Conservation (phyloP, 2,329 filamentous ascomycete species). For the Talaromyces albobiverticillius region DNA sequence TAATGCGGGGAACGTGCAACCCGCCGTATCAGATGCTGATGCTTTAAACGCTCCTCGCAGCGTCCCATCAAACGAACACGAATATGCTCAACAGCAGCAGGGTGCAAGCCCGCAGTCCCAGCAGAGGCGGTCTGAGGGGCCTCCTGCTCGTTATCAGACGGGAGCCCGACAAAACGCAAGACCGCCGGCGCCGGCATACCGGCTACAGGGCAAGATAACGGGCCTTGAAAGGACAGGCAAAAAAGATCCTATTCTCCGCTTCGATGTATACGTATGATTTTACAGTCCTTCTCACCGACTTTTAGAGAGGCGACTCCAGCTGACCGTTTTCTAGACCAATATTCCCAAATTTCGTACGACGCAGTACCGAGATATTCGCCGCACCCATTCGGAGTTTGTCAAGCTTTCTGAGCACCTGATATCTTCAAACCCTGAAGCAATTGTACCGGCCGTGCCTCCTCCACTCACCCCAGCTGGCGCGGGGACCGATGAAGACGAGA, state of each 20-base stretch:
- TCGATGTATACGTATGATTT: conserved; percentile 85
- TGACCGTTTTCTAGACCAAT: conserved; percentile 69
- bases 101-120: conserved; percentile 29
- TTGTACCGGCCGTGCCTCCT: conserved; percentile 93
- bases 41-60: conserved; percentile 42
- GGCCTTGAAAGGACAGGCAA: conserved; percentile 88
- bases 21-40: conserved; percentile 32
- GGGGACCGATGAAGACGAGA: conserved; percentile 93
- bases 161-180: conserved; percentile 34
- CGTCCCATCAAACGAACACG: conserved; percentile 37
- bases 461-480: conserved; percentile 90
- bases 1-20: conserved; percentile 4
- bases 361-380: conserved; percentile 94
- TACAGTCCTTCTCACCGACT: neutral
- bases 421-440: conserved; percentile 92
- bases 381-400: conserved; percentile 90
- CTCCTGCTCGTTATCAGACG: conserved; percentile 49
- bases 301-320: neutral
- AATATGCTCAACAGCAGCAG: conserved; percentile 37
- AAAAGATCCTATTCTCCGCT: conserved; percentile 91
- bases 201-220: conserved; percentile 91
- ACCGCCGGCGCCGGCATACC: conserved; percentile 66
- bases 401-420: conserved; percentile 96
- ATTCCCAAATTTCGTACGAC: conserved; percentile 97
- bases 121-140: conserved; percentile 40